Evolutionary conservation across 495 filamentous ascomycete genomes (phyloP).

Genomic region (Aspergillus affinis): DNA sequence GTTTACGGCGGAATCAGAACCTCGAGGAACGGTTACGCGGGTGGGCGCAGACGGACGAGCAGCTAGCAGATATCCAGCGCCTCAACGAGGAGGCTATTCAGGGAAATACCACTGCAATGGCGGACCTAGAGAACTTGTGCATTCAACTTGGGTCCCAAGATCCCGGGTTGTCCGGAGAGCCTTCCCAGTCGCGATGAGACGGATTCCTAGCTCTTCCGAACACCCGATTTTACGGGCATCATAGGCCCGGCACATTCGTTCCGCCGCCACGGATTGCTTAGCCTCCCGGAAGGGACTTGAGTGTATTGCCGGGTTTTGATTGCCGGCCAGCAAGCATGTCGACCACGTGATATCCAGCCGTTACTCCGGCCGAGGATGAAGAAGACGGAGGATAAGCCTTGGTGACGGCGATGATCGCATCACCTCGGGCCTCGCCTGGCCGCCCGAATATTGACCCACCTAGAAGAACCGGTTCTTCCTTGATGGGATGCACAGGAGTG

Average conservation of each 20-base stretch:
- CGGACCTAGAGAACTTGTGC: constrained; percentile 33
- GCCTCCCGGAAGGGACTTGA: too few species aligned
- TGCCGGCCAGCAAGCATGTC: neutral
- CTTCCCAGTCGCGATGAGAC: constrained; percentile 10
- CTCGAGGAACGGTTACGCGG: constrained; percentile 33
- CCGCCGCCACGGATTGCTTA: too few species aligned
- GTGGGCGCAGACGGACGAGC: constrained; percentile 45
- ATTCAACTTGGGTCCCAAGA: constrained; percentile 21
- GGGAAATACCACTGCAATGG: constrained; percentile 37
- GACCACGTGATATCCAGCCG: neutral
- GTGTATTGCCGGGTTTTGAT: too few species aligned
- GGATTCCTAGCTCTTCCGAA: too few species aligned
- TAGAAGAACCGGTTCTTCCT: neutral
- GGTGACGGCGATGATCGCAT: neutral
- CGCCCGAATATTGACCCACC: neutral
- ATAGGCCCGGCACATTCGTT: too few species aligned
- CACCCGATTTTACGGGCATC: too few species aligned
- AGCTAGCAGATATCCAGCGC: constrained; percentile 33
- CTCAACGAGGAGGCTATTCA: constrained; percentile 34
- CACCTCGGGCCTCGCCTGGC: neutral
- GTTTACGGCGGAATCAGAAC: constrained; percentile 27
- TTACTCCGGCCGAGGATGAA: neutral
- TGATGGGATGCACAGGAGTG: neutral
- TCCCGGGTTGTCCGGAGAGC: constrained; percentile 3
- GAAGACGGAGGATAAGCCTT: neutral